Percentiles rank a stretch among this genome's conserved stretches.
These are phyloP conservation scores for Rhinocladiella mackenziei DNA, from an alignment of 2,329 filamentous ascomycete genomes.

Conservation along the genomic window DNA sequence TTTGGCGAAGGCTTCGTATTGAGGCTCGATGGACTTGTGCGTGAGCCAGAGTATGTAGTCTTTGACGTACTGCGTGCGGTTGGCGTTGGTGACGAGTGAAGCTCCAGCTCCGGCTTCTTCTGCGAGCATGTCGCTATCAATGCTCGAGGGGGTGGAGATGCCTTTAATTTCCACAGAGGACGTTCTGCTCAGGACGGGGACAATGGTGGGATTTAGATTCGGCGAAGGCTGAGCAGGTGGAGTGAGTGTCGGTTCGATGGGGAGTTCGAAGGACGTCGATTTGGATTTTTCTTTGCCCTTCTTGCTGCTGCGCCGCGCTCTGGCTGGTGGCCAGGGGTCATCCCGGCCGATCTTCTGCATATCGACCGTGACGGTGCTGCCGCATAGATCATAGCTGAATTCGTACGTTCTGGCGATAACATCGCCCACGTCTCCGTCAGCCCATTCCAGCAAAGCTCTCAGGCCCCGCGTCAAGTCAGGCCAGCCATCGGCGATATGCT, in stretches of 20 bases:
- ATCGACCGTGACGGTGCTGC: slow-evolving; percentile 51
- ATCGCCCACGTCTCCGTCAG: slow-evolving; percentile 75
- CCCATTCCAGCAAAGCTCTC: slow-evolving; percentile 69
- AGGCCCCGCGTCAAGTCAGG: slow-evolving; percentile 73
- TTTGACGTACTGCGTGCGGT: slow-evolving; percentile 70
- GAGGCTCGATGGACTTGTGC: slow-evolving; percentile 68
- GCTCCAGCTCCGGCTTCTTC: slow-evolving; percentile 66
- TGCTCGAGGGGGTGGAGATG: slow-evolving; percentile 19
- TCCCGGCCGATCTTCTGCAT: slow-evolving; percentile 45
- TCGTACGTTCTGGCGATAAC: slow-evolving; percentile 81
- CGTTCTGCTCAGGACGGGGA: slow-evolving; percentile 15
- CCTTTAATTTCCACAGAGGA: slow-evolving; percentile 21
- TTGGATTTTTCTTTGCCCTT: slow-evolving; percentile 27
- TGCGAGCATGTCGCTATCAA: slow-evolving; percentile 20
- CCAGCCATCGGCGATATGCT: slow-evolving; percentile 84
- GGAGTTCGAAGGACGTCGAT: slow-evolving; percentile 26
- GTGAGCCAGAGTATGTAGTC: slow-evolving; percentile 85
- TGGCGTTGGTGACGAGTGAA: slow-evolving; percentile 75
- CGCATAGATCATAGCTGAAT: slow-evolving; percentile 66
- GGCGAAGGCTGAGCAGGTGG: slow-evolving; percentile 18
- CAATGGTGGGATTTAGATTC: slow-evolving; percentile 6
- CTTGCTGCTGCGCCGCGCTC: slow-evolving; percentile 2
- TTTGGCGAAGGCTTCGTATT: slow-evolving; percentile 73
- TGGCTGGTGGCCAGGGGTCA: slow-evolving; percentile 13
- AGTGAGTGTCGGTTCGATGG: slow-evolving; percentile 13